These are phyloP conservation scores for Coffea eugenioides DNA, from an alignment of 257 asterid species.

Conservation along the genomic window DNA sequence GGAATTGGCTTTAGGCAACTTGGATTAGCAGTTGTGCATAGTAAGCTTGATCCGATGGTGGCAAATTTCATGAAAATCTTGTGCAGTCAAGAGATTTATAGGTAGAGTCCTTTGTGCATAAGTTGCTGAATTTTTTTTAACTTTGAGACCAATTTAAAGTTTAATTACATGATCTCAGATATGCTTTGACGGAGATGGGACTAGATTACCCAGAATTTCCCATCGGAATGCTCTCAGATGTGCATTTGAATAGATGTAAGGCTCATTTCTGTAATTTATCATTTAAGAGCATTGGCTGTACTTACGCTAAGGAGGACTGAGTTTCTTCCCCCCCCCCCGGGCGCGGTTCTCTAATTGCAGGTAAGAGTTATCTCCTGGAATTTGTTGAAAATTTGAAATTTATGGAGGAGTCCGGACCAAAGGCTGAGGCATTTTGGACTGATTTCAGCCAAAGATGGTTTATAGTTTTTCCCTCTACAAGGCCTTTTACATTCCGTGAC, in stretches of 20 bases:
- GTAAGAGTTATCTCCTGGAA: conserved; percentile 50
- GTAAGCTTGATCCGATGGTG: conserved; percentile 76
- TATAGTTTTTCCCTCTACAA: conserved; percentile 69
- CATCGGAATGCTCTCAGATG: conserved; percentile 69
- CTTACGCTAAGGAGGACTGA: no score
- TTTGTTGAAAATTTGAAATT: conserved; percentile 34
- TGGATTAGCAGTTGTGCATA: conserved; percentile 61
- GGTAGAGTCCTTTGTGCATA: conserved; percentile 29
- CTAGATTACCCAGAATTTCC: conserved; percentile 75
- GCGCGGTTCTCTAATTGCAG: conserved; percentile 28
- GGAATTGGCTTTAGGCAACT: conserved; percentile 73
- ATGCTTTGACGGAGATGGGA: conserved; percentile 87
- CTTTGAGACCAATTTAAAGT: neutral
- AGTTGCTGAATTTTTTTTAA: neutral
- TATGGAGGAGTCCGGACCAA: conserved; percentile 23
- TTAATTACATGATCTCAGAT: conserved; percentile 32
- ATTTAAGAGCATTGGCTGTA: neutral
- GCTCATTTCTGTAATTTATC: neutral
- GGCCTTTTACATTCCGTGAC: conserved; percentile 56
- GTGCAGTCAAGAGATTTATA: conserved; percentile 77
- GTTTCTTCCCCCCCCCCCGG: neutral
- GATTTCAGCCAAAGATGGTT: conserved; percentile 75
- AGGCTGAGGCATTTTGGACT: conserved; percentile 43
- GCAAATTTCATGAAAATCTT: conserved; percentile 73
- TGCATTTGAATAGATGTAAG: conserved; percentile 69